A percentile compares a stretch with the other conserved stretches of the same genome.
These are phyloP conservation scores for Paramecium primaurelia DNA, from an alignment of 73 alveolate genomes.

Conservation along the genomic window DNA sequence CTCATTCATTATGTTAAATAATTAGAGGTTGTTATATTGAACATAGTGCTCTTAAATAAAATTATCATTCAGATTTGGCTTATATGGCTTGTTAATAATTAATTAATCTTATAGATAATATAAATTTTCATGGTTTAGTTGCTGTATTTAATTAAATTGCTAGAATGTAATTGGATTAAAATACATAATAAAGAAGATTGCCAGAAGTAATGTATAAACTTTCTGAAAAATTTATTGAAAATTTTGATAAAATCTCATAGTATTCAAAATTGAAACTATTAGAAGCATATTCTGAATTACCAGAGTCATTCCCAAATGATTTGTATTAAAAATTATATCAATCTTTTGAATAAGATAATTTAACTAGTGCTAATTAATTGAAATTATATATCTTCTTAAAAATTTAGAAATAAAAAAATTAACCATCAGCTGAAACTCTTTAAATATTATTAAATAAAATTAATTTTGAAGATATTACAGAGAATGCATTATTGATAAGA, in stretches of 20 bases:
- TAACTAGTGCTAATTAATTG: neutral
- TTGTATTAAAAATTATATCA: neutral
- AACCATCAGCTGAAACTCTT: neutral
- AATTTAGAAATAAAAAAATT: neutral
- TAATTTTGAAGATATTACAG: neutral
- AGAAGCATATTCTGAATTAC: neutral
- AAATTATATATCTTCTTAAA: neutral
- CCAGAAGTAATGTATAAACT: neutral
- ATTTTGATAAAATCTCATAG: neutral
- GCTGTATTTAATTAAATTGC: neutral
- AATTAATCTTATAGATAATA: neutral
- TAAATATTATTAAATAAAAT: neutral
- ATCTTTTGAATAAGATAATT: neutral
- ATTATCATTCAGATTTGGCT: neutral
- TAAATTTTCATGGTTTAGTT: neutral
- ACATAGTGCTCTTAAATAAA: neutral
- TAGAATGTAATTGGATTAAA: neutral
- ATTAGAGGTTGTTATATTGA: neutral
- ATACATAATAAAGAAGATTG: neutral
- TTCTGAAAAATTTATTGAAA: neutral
- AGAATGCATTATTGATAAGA: neutral
- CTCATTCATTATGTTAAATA: neutral
- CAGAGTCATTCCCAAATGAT: neutral
- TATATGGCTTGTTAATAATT: neutral
- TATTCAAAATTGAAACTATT: neutral